phyloP scores from a whole-genome alignment of 1,284 basidiomycete genomes.

The Apiotrichum sp. region DNA sequence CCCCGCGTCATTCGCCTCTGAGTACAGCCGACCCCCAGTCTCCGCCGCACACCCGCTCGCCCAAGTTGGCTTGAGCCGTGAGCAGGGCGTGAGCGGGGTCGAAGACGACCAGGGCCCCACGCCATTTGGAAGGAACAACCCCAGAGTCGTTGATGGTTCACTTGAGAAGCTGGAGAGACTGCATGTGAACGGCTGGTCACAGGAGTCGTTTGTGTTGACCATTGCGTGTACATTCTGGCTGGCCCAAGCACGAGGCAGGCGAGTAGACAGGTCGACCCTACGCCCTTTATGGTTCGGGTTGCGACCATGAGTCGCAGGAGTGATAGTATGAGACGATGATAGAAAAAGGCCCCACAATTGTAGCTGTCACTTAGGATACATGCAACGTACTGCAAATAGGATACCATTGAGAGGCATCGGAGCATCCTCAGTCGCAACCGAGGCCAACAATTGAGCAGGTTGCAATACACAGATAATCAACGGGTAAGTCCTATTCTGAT shows the following conservation, averaged over 20 bases:
- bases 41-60: constrained; percentile 23
- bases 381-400: not conserved
- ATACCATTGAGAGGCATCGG: not conserved
- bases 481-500: too few species aligned
- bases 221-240: not conserved
- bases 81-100: constrained; percentile 22
- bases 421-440: not conserved
- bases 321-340: not conserved
- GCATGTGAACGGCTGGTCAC: too few species aligned
- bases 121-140: not conserved
- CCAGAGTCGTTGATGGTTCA: not conserved
- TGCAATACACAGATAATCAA: too few species aligned
- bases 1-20: constrained; percentile 2
- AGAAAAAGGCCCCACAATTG: not conserved
- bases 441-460: not conserved
- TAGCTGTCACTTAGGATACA: constrained; percentile 1
- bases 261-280: not conserved
- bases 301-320: constrained; percentile 2
- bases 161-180: too few species aligned
- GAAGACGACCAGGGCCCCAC: constrained; percentile 8
- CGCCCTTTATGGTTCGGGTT: not conserved
- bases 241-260: not conserved
- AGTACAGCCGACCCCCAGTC: constrained; percentile 15
- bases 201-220: not conserved
- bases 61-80: constrained; percentile 19